Evolutionary conservation across 1,284 basidiomycete species (phyloP), one percentile per base, ranked within the genome.

Genomic region (Sanghuangporus sanghuang): DNA sequence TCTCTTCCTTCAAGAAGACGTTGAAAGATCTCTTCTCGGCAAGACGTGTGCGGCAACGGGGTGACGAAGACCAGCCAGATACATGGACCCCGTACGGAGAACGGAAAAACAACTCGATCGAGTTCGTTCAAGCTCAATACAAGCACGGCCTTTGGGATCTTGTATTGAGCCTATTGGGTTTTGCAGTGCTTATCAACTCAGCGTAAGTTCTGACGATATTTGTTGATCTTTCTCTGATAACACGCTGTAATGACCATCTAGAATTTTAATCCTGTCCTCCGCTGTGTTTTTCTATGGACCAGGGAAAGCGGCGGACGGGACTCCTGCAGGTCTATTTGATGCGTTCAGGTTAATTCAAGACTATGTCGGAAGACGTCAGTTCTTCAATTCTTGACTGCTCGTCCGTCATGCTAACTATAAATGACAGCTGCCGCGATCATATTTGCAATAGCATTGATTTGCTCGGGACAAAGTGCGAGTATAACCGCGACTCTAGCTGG

Each of bases 401-500:
- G 4, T n/a, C 44, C 44, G 16, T 18, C 44, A n/a, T 38, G 54
- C 48, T 52, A n/a, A 35, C 14, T 39, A 32, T 12, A 32, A 38
- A 36, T 21, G 16, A 61, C 32, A 85, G 91, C 82, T 48, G 87
- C 92, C 14, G 95, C 89, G 0, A 84, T 89, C 38, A 76, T 96
- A 54, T 97, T 97, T 70, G 95, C 95, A 0, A 73, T 98, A 46
- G 92, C 92, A 0, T 77, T 97, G 6, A 81, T 97, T 8, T 87
- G 89, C 44, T 83, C 95, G 0, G 96, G 96, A 3, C 95, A 98
- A 79, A 94, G 92, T 67, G 93, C 96, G 0, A 93, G 91, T 8
- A 86, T 98, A 66, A 93, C 97, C 1, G 95, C 93, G 6, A 98
- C 95, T 0, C 82, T 98, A 11, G 92, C 95, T 0, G 96, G 96